Conservation (phyloP, 768 basidiomycete genomes). For the Cyclocybe aegerita region DNA sequence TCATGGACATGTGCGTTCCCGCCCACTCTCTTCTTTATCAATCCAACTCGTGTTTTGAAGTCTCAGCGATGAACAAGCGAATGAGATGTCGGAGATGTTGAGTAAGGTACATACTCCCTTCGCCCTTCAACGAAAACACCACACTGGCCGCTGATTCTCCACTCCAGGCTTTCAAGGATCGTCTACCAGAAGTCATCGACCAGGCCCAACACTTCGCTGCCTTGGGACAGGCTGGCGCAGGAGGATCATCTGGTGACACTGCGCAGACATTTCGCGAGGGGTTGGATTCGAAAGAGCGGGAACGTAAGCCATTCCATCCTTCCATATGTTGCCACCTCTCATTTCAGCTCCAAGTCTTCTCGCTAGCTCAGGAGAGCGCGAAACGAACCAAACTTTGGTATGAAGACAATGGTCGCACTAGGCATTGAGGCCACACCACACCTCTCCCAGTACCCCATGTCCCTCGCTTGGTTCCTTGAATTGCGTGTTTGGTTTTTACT, state of each 20-base stretch:
- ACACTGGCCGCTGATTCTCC: conserved; percentile 2
- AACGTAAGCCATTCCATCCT: conserved; percentile 54
- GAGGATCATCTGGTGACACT: conserved; percentile 49
- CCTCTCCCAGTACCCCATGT: background rate
- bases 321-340: background rate
- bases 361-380: conserved; percentile 80
- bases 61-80: conserved; percentile 71
- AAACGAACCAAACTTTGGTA: conserved; percentile 82
- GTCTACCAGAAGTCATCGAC: conserved; percentile 77
- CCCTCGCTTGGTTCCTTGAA: conserved; percentile 10
- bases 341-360: conserved; percentile 59
- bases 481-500: conserved; percentile 7
- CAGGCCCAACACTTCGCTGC: conserved; percentile 89
- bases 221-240: conserved; percentile 57
- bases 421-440: conserved; percentile 34
- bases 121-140: background rate
- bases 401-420: conserved; percentile 63
- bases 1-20: conserved; percentile 70
- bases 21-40: conserved; percentile 2
- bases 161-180: conserved; percentile 69
- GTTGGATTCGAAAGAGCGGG: conserved; percentile 88
- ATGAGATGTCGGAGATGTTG: conserved; percentile 70
- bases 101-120: conserved; percentile 45
- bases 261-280: conserved; percentile 87
- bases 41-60: conserved; percentile 34